A percentile compares a stretch with the other conserved stretches of the same genome.
phyloP scores from a whole-genome alignment of 2,329 filamentous ascomycete species.

The Fusarium begoniae region DNA sequence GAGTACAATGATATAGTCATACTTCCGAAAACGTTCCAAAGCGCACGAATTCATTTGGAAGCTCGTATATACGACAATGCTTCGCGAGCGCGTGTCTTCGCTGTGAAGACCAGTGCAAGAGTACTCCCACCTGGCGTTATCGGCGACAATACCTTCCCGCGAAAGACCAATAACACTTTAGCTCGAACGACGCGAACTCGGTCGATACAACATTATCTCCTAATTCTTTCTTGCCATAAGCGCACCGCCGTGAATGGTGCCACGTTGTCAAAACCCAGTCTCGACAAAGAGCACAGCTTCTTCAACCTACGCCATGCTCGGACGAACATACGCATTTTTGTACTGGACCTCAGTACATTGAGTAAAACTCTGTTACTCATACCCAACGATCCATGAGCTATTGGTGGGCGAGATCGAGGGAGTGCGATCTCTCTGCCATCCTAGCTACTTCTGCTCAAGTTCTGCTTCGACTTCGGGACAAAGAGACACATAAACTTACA shows the following conservation, averaged over 20 bases:
- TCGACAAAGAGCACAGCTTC: background rate
- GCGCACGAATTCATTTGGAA: background rate
- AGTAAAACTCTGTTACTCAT: accelerated
- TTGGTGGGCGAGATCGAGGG: accelerated
- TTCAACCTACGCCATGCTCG: background rate
- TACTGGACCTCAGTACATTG: background rate
- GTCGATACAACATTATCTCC: background rate
- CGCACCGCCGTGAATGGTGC: background rate
- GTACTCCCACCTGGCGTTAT: background rate
- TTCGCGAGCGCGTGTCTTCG: accelerated
- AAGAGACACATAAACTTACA: background rate
- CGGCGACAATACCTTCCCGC: background rate
- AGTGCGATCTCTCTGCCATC: background rate
- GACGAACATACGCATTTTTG: background rate
- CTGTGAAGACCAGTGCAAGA: background rate
- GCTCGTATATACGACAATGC: background rate
- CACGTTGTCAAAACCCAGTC: too few relatives aligned
- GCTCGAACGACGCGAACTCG: background rate
- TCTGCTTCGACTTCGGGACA: background rate
- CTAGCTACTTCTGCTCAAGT: background rate
- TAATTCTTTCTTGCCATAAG: background rate
- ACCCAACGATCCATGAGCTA: background rate
- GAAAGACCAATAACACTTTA: background rate
- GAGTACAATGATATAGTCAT: background rate
- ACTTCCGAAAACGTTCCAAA: too few relatives aligned